Conservation (phyloP, 495 filamentous ascomycete genomes). For the Jackrogersella minutella region DNA sequence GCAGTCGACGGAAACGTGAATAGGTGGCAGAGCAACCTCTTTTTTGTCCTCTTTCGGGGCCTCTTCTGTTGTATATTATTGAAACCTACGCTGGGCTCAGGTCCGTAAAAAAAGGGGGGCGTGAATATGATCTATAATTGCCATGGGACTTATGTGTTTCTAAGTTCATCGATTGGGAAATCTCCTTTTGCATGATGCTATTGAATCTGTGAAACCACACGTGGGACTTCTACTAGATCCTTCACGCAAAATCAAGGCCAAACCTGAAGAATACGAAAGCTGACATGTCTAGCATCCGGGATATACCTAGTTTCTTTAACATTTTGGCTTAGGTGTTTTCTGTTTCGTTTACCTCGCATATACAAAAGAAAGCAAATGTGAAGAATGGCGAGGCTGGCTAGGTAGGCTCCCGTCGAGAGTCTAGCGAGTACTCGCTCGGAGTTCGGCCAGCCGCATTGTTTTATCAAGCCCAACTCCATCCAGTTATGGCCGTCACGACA, state of each 20-base stretch:
- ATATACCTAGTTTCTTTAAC: constrained; percentile 15
- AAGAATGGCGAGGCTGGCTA: constrained; percentile 12
- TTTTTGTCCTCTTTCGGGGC: not conserved
- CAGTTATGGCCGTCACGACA: not conserved
- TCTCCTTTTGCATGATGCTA: constrained; percentile 9
- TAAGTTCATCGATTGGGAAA: constrained; percentile 1
- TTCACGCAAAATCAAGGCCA: constrained; percentile 2
- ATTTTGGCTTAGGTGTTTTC: not conserved
- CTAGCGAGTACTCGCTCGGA: constrained; percentile 23
- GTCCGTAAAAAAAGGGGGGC: constrained; percentile 31
- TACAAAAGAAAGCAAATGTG: not conserved
- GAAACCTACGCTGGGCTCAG: constrained; percentile 27
- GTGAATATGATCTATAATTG: constrained; percentile 41
- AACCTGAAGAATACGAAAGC: constrained; percentile 1
- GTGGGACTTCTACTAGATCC: not conserved
- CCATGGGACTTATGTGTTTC: constrained; percentile 1
- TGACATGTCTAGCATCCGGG: not conserved
- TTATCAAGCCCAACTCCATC: constrained; percentile 1
- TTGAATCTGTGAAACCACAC: constrained; percentile 38
- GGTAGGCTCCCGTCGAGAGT: constrained; percentile 1
- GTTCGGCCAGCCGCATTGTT: constrained; percentile 33
- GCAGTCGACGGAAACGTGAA: constrained; percentile 21
- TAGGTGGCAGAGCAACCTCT: constrained; percentile 33
- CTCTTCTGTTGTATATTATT: constrained; percentile 48
- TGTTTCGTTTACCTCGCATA: not conserved